Evolutionary conservation across 1,284 basidiomycete species (phyloP), one percentile per base, ranked within the genome.

Genomic region (Trametes hirsuta): DNA sequence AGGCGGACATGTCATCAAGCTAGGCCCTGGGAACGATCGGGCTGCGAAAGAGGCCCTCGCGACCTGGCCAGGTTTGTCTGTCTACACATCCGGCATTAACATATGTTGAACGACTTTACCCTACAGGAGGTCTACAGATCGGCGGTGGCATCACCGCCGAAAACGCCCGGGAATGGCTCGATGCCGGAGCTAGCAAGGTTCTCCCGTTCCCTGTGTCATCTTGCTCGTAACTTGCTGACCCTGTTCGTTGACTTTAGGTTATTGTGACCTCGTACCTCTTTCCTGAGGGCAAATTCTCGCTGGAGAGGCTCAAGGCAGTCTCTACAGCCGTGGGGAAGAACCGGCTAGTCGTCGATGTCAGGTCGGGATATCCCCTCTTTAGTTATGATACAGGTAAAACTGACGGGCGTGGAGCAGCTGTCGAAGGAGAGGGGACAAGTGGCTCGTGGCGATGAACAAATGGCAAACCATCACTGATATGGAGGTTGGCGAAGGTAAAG

Each of bases 381-480:
- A 11, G 9, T 42, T 35, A 40, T 25, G 22, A 25, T 11, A 39
- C n/a, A 41, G 22, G 35, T 3, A 11, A 2, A 2, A n/a, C 14
- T 51, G 25, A 51, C 15, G 6, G 30, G 30, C 14, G 15, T 40
- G 25, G 12, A 42, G 10, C 53, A 97, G 97, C 73, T 99, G 97
- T 76, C 87, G 97, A 21, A 84, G 86, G 67, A 79, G 86, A 69
- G 90, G 80, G 12, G 77, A 86, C 39, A 87, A 81, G 65, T 99
- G 97, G 97, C 81, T 95, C 39, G 93, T 99, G 6, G 96, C 97
- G 0, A 98, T 97, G 95, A 98, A 99, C 77, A 94, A 95, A 71
- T 99, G 97, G 97, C 96, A 98, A 74, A 91, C 93, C 58, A 84
- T 98, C 55, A 98, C 97, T 0, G 93, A 98, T 70, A 94, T 95